Evolutionary conservation across 1,284 basidiomycete genomes (phyloP), one percentile per base, ranked within the genome.

Genomic region (Apiotrichum sp.): DNA sequence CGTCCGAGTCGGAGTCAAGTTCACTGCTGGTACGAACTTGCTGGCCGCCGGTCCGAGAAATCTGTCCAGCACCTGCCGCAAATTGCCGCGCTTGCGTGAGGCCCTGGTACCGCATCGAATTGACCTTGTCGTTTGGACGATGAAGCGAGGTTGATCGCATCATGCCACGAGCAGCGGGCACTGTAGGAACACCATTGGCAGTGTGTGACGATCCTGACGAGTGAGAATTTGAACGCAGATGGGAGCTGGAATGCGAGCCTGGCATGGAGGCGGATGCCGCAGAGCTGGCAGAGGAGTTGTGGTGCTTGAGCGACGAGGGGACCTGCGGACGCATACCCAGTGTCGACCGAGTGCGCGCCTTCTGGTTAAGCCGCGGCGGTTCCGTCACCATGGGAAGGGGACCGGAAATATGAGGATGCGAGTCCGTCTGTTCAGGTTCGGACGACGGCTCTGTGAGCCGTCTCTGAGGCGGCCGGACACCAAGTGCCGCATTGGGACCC

Each of bases 1-100:
- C 53, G 36, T 67, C 65, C 10, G 62, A 58, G 46, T 69, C 68
- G 40, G 64, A 66, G 32, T 69, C 70, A 36, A 61, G 64, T 3
- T 65, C 65, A 43, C 68, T 64, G 39, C 32, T 32, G 10, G 16
- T 3, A 3, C 22, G 7, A 35, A 3, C 14, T 7, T 5, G 4
- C 33, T 47, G 16, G 47, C 47, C n/a, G n/a, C n/a, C 14, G 33
- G 32, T 33, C 11, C 5, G 4, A 2, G 39, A 14, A 7, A 5
- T 11, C 31, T 33, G 41, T 2, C 16, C 14, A 16, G 44, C n/a
- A 3, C 22, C 22, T 1, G 43, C 42, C 13, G 49, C 36, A 34
- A 29, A 46, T 16, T 46, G 41, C 29, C 50, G 48, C 39, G 52
- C 52, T 29, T 54, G 55, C 22, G 58, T 52, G 4, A 54, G 58